Percentiles rank a stretch among this genome's conserved stretches.
phyloP scores from a whole-genome alignment of 495 filamentous ascomycete species.

The Lasiosphaeris hirsuta region DNA sequence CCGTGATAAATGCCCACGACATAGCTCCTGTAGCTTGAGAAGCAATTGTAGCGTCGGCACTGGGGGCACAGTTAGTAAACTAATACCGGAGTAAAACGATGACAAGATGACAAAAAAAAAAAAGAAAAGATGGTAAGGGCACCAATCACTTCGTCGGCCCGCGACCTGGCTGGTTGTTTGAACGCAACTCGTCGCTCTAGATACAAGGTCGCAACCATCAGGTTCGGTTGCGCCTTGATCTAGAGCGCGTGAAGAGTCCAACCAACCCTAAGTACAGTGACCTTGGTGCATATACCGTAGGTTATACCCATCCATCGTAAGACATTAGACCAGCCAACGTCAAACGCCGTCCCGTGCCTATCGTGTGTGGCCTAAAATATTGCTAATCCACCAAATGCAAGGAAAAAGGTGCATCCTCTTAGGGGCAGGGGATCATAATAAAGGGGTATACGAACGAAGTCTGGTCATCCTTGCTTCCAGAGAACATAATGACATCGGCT shows the following conservation, averaged over 20 bases:
- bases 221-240: slow-evolving; percentile 31
- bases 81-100: slow-evolving; percentile 19
- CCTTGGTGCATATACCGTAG: not conserved
- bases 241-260: slow-evolving; percentile 35
- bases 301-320: slow-evolving; percentile 4
- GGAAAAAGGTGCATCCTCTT: slow-evolving; percentile 15
- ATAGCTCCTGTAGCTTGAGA: slow-evolving; percentile 95
- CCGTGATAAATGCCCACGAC: slow-evolving; percentile 94
- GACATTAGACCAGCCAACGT: not conserved
- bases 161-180: slow-evolving; percentile 19
- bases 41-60: slow-evolving; percentile 61
- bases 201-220: slow-evolving; percentile 40
- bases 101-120: not conserved
- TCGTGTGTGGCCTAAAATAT: not conserved
- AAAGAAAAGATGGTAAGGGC: not conserved
- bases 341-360: not conserved
- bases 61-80: slow-evolving; percentile 25
- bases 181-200: slow-evolving; percentile 58
- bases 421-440: slow-evolving; percentile 20
- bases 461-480: slow-evolving; percentile 92
- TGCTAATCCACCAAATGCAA: not conserved
- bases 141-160: not conserved
- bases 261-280: slow-evolving; percentile 12
- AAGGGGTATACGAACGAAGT: slow-evolving; percentile 71
- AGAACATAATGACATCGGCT: slow-evolving; percentile 97